phyloP scores from a whole-genome alignment of 1,284 basidiomycete species.

The Pseudomicrostroma phylloplanum region DNA sequence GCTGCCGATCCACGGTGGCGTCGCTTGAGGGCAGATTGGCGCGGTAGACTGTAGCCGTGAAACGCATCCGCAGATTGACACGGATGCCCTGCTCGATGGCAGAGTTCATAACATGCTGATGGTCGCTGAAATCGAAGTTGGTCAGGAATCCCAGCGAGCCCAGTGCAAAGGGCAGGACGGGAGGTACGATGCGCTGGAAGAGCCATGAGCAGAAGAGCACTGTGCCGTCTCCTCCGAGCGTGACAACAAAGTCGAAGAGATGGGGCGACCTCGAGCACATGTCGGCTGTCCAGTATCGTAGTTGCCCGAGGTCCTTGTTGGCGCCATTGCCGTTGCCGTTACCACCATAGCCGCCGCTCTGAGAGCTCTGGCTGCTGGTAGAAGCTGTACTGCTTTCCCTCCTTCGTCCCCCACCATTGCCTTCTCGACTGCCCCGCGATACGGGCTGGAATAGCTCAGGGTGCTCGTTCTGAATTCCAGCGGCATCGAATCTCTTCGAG shows the following conservation, averaged over 20 bases:
- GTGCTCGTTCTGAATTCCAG: slow-evolving; percentile 74
- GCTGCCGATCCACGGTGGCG: slow-evolving; percentile 26
- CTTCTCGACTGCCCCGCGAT: neutral
- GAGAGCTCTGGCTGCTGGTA: slow-evolving; percentile 12
- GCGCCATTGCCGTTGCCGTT: slow-evolving; percentile 10
- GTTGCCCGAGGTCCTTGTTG: slow-evolving; percentile 60
- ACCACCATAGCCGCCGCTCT: neutral
- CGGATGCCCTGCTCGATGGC: slow-evolving; percentile 89
- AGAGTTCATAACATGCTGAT: slow-evolving; percentile 78
- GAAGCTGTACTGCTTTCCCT: slow-evolving; percentile 13
- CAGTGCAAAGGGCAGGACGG: slow-evolving; percentile 93
- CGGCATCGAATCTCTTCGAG: slow-evolving; percentile 90
- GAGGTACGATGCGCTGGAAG: slow-evolving; percentile 95
- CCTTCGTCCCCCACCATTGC: too few relatives aligned
- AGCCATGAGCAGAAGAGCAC: slow-evolving; percentile 99
- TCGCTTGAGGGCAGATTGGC: slow-evolving; percentile 25
- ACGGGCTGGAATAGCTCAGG: slow-evolving; percentile 77
- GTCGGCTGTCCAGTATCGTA: slow-evolving; percentile 93
- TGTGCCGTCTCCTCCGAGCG: slow-evolving; percentile 88
- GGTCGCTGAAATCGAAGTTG: slow-evolving; percentile 89
- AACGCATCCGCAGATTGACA: slow-evolving; percentile 96
- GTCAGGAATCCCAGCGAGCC: slow-evolving; percentile 97
- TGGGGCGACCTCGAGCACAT: slow-evolving; percentile 90
- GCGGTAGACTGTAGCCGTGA: slow-evolving; percentile 90
- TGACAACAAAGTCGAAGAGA: slow-evolving; percentile 95